Evolutionary conservation across 345 rosid genomes (phyloP), one percentile per base, ranked within the genome.

Genomic region (Euclidium syriacum): DNA sequence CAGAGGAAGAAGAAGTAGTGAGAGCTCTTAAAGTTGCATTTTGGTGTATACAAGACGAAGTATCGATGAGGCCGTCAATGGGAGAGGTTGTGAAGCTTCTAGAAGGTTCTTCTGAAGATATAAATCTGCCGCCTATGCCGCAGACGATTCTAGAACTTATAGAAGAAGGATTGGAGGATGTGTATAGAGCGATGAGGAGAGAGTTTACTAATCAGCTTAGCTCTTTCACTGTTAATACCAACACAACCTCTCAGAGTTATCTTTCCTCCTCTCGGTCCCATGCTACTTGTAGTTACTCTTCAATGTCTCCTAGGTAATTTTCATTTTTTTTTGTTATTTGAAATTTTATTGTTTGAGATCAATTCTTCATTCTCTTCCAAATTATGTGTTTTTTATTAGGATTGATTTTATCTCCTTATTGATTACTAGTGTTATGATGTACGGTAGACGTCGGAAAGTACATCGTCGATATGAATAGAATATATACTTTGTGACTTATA

Each of bases 251-350:
- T 51, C 75, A 79, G 7, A 73, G 68, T 36, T 77, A 65, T 27
- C 65, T 72, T 27, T 78, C 88, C 7, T 71, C 70, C 0, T 80
- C 96, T 56, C 77, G 42, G 8, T 81, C 98, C 56, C 83, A 49
- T n/a, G 98, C 98, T 38, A 81, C 98, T 2, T 91, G 90, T 44
- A 88, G 95, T 71, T 73, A 82, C 67, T 88, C 98, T 3, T 78
- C 96, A 12, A 91, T 91, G 98, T 91, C 96, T 10, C 96, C 96
- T 35, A 81, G 98, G 78, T 87, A 79, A 66, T 35, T 8, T 18
- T 48, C n/a, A n/a, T n/a, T 46, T 22, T 4, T 16, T 0, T 19
- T n/a, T 1, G 10, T 15, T 3, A 6, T 36, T 36, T 2, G 2
- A 0, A 0, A 9, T 65, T 54, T 20, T 14, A 1, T 18, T 3